These are phyloP conservation scores for Penicillium soppii DNA, from an alignment of 495 filamentous ascomycete species.

Conservation along the genomic window DNA sequence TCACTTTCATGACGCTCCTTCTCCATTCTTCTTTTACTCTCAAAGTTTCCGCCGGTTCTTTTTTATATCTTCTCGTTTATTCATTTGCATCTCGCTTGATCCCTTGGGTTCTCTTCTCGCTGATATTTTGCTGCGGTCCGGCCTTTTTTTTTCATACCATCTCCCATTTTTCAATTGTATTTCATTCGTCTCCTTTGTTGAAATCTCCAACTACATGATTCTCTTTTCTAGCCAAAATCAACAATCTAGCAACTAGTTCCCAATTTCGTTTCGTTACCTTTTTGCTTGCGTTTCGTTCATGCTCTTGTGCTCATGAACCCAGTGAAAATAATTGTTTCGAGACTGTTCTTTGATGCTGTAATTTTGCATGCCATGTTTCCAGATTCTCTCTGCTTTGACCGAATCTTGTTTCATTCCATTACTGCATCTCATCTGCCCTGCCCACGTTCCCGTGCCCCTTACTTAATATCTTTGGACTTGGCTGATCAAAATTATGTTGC, in stretches of 20 bases:
- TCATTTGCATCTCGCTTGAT: slow-evolving; percentile 21
- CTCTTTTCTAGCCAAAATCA: slow-evolving; percentile 39
- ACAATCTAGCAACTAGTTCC: slow-evolving; percentile 34
- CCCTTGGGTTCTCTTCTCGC: slow-evolving; percentile 18
- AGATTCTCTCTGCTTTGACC: background rate
- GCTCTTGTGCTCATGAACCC: slow-evolving; percentile 3
- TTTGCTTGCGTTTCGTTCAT: background rate
- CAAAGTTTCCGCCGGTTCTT: slow-evolving; percentile 7
- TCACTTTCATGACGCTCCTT: slow-evolving; percentile 20
- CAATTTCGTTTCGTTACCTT: slow-evolving; percentile 17
- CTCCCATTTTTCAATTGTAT: slow-evolving; percentile 33
- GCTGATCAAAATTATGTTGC: background rate
- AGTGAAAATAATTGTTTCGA: background rate
- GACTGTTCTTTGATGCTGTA: background rate
- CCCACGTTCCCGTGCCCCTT: background rate
- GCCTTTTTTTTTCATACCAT: slow-evolving; percentile 38
- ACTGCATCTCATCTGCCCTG: background rate
- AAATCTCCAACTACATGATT: slow-evolving; percentile 36
- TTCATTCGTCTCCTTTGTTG: slow-evolving; percentile 40
- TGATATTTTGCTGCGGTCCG: slow-evolving; percentile 27
- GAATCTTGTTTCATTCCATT: background rate
- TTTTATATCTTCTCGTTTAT: slow-evolving; percentile 19
- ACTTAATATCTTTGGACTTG: background rate
- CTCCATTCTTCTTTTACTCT: slow-evolving; percentile 12
- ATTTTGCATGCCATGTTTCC: background rate